phyloP scores from a whole-genome alignment of 1,139 yeast genomes.

The Geotrichum cucujoidarum region DNA sequence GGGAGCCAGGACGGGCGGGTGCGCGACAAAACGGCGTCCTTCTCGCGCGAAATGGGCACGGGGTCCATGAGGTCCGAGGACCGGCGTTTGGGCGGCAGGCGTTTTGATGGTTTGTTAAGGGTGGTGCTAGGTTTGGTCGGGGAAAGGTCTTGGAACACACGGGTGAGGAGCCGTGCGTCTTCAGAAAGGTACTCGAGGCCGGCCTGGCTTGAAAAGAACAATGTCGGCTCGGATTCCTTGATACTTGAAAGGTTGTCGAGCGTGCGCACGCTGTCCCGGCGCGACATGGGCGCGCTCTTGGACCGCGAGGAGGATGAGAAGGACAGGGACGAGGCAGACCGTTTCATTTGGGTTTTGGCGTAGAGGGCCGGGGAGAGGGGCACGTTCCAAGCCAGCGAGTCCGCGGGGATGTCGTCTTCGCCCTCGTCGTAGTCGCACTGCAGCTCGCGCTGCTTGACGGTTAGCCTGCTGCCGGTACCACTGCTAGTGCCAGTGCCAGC shows the following conservation, averaged over 20 bases:
- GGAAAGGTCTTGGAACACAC: conserved; percentile 36
- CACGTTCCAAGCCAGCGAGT: conserved; percentile 54
- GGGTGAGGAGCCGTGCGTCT: conserved; percentile 50
- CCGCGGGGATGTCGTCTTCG: conserved; percentile 52
- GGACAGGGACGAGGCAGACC: background rate
- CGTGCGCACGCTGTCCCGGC: background rate
- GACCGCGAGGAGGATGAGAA: conserved; percentile 5
- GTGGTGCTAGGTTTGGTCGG: conserved; percentile 15
- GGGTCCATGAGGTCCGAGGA: conserved; percentile 19
- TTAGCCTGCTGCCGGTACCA: conserved; percentile 18
- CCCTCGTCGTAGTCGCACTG: conserved; percentile 32
- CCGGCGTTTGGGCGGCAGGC: conserved; percentile 17
- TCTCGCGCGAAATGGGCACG: conserved; percentile 27
- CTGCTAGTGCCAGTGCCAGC: no score
- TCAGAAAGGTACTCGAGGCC: conserved; percentile 32
- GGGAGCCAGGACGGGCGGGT: conserved; percentile 68
- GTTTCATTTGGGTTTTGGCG: conserved; percentile 30
- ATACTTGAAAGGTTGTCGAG: conserved; percentile 16
- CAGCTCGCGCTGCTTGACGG: conserved; percentile 35
- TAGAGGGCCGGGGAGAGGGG: conserved; percentile 54
- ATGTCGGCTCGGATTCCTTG: conserved; percentile 28
- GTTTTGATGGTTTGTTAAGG: conserved; percentile 1
- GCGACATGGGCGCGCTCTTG: conserved; percentile 1
- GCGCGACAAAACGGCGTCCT: conserved; percentile 38
- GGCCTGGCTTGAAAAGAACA: conserved; percentile 20